phyloP scores from a whole-genome alignment of 2,329 filamentous ascomycete species.

The Byssochlamys sp. region DNA sequence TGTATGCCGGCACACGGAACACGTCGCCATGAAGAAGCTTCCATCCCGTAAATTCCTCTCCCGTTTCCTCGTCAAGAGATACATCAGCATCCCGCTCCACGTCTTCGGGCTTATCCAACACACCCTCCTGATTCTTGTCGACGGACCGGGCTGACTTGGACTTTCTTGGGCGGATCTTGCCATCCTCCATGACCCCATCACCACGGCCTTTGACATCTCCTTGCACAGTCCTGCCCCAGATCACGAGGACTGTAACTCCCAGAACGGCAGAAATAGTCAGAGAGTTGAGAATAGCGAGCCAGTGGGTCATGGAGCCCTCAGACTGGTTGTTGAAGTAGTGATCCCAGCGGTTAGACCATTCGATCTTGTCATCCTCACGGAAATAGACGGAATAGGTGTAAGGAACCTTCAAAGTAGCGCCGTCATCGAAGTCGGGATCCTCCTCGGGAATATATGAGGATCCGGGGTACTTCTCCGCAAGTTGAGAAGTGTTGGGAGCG shows the following conservation, averaged over 20 bases:
- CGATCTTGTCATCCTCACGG: conserved; percentile 66
- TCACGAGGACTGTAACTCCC: conserved; percentile 69
- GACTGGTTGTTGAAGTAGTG: conserved; percentile 82
- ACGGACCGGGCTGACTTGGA: conserved; percentile 33
- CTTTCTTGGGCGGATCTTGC: conserved; percentile 45
- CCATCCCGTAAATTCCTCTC: conserved; percentile 79
- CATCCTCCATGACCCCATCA: conserved; percentile 57
- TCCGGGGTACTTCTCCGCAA: conserved; percentile 47
- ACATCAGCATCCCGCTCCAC: conserved; percentile 45
- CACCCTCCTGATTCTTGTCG: conserved; percentile 42
- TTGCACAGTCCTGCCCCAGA: conserved; percentile 66
- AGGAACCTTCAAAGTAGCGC: conserved; percentile 60
- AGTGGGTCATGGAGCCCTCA: conserved; percentile 71
- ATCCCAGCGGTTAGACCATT: conserved; percentile 80
- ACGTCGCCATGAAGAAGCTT: conserved; percentile 83
- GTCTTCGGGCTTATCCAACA: conserved; percentile 53
- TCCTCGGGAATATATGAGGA: conserved; percentile 52
- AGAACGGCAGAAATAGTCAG: conserved; percentile 71
- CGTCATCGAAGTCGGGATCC: conserved; percentile 52
- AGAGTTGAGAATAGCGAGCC: conserved; percentile 81
- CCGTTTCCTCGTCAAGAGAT: conserved; percentile 58
- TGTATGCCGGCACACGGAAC: conserved; percentile 63
- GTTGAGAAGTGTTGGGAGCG: conserved; percentile 50
- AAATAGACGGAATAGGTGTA: conserved; percentile 89
- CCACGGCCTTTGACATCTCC: conserved; percentile 68